phyloP scores from a whole-genome alignment of 768 basidiomycete genomes.

The Piloderma croceum region DNA sequence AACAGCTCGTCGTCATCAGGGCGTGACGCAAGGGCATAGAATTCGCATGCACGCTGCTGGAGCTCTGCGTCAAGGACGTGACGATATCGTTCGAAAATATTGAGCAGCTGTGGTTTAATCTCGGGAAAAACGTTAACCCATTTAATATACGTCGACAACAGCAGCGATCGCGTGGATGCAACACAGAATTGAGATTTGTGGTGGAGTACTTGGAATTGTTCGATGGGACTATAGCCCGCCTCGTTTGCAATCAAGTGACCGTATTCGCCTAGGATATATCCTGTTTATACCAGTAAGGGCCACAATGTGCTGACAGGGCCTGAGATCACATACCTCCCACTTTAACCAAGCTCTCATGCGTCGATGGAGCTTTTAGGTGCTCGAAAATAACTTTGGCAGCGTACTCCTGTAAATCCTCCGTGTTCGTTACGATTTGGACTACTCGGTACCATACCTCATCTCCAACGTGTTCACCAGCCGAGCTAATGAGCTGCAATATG shows the following conservation, averaged over 20 bases:
- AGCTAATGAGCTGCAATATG: slow-evolving; percentile 89
- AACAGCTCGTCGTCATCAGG: slow-evolving; percentile 89
- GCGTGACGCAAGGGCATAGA: slow-evolving; percentile 78
- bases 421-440: slow-evolving; percentile 97
- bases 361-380: slow-evolving; percentile 76
- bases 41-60: slow-evolving; percentile 98
- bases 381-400: slow-evolving; percentile 90
- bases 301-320: neutral
- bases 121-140: slow-evolving; percentile 99
- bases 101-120: slow-evolving; percentile 89
- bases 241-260: slow-evolving; percentile 97
- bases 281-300: slow-evolving; percentile 30
- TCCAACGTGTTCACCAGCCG: slow-evolving; percentile 97
- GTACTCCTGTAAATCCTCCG: slow-evolving; percentile 95
- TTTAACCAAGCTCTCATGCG: slow-evolving; percentile 93
- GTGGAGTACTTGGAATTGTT: slow-evolving; percentile 91
- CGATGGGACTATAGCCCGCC: slow-evolving; percentile 83
- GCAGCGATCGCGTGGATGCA: slow-evolving; percentile 84
- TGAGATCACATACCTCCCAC: slow-evolving; percentile 65
- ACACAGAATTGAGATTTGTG: slow-evolving; percentile 93
- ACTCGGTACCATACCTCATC: slow-evolving; percentile 99
- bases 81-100: slow-evolving; percentile 96
- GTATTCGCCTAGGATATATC: slow-evolving; percentile 96
- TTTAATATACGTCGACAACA: slow-evolving; percentile 97
- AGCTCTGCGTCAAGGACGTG: slow-evolving; percentile 95